Evolutionary conservation across 2,329 filamentous ascomycete genomes (phyloP).

Genomic region (Cordyceps fumosorosea): DNA sequence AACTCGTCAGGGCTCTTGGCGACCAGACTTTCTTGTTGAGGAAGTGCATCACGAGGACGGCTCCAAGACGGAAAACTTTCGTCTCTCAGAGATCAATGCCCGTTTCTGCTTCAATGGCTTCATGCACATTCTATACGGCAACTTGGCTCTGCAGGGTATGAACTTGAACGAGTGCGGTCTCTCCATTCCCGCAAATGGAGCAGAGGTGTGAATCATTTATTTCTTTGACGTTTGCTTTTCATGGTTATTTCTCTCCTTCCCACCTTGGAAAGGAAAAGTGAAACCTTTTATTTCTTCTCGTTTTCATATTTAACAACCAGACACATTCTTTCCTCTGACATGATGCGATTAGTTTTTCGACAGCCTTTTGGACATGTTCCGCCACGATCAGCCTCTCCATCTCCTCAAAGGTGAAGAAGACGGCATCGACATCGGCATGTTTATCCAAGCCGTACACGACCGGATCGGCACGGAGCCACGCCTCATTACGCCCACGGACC

Average conservation of each 20-base stretch:
- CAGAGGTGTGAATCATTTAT: too few species aligned
- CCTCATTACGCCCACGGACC: constrained; percentile 25
- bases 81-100: constrained; percentile 36
- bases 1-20: not conserved
- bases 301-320: too few species aligned
- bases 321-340: too few species aligned
- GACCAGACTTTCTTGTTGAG: not conserved
- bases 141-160: constrained; percentile 19
- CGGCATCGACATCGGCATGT: constrained; percentile 35
- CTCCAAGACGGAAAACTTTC: not conserved
- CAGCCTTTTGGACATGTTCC: constrained; percentile 17
- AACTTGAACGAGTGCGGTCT: too few species aligned
- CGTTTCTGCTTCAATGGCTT: constrained; percentile 35
- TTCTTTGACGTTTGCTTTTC: too few species aligned
- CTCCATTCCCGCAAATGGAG: too few species aligned
- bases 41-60: not conserved
- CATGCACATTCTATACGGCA: constrained; percentile 24
- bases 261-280: too few species aligned
- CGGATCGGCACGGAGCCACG: constrained; percentile 25
- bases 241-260: too few species aligned
- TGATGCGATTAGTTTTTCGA: too few species aligned
- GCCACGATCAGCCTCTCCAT: constrained; percentile 25
- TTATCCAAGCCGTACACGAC: constrained; percentile 23
- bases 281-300: constrained; percentile 11
- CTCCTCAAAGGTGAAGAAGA: constrained; percentile 31